Evolutionary conservation across 2,329 filamentous ascomycete species (phyloP).

Genomic region (Westerdykella aurantiaca): DNA sequence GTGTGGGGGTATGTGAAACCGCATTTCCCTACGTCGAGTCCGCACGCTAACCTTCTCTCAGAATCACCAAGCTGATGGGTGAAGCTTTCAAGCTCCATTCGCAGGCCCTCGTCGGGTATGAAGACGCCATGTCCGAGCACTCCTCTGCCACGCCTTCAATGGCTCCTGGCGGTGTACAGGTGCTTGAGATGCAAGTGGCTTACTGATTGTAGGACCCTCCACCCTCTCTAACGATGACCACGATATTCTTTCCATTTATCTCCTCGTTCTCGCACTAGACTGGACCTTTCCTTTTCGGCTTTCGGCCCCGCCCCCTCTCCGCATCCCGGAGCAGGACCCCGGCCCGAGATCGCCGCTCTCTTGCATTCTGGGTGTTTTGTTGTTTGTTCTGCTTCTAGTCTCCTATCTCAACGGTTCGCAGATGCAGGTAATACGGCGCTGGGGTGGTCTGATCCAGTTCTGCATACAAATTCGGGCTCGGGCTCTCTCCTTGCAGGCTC

Average conservation of each 20-base stretch:
- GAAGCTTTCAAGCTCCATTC: constrained; percentile 97
- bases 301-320: constrained; percentile 26
- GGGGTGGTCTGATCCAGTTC: constrained; percentile 30
- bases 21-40: background rate
- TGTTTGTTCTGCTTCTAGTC: constrained; percentile 12
- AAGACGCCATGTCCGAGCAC: constrained; percentile 62
- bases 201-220: constrained; percentile 24
- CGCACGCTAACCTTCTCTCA: constrained; percentile 46
- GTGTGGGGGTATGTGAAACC: constrained; percentile 89
- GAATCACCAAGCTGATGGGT: constrained; percentile 91
- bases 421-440: constrained; percentile 29
- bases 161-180: constrained; percentile 37
- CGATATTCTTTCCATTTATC: constrained; percentile 12
- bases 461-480: constrained; percentile 30
- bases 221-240: constrained; percentile 12
- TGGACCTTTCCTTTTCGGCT: constrained; percentile 16
- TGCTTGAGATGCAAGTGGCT: constrained; percentile 41
- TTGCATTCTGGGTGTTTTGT: constrained; percentile 15
- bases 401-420: constrained; percentile 1
- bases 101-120: constrained; percentile 89
- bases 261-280: constrained; percentile 25
- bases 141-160: constrained; percentile 40
- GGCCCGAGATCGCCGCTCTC: constrained; percentile 23
- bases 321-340: constrained; percentile 25
- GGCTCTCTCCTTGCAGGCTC: constrained; percentile 21